Base-by-base conservation (phyloP, 176 grass and related monocot species). In the Raddia distichophylla region DNA sequence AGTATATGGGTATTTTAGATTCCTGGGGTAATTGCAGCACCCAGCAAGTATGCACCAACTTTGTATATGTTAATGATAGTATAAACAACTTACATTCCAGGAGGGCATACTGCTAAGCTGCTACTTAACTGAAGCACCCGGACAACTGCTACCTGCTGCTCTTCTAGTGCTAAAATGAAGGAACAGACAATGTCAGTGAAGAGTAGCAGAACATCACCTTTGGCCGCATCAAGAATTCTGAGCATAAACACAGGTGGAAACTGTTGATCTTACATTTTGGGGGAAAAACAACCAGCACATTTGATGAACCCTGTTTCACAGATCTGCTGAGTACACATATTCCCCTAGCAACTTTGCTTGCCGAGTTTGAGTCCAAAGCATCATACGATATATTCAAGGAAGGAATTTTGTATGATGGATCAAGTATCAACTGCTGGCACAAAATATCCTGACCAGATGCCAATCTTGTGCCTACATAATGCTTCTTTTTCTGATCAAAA, bases 361-460 rank as follows among this genome's bases (percentile, higher is more conserved):
- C 27, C 6, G 8, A 73, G 15, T 79, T 86, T 49, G 84, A 89
- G 56, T 82, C 73, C 45, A 82, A 69, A 34, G 52, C 56, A 89
- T 80, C 82, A 77, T 16, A 60, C 78, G 86, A 71, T 37, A 53
- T 69, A 52, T 83, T 59, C 55, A 89, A 94, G 68, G 84, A 69
- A 77, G 92, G 92, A 77, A 87, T 87, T 89, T 93, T 42, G 68
- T 76, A 95, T 61, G 88, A 98, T 10, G 88, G 90, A 3, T 86
- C 95, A 66, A 98, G 62, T 71, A 94, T 79, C 84, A 95, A 83
- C 67, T 95, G 84, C 71, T 86, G 77, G 84, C 95, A 91, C 73
- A 89, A 73, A 83, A 98, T 91, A 81, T 93, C 95, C 82, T 98
- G 92, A 80, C 92, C 86, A 87, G 95, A 94, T 88, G 83, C 90